phyloP scores from a whole-genome alignment of 1,284 basidiomycete genomes.

The Papiliotrema flavescens region DNA sequence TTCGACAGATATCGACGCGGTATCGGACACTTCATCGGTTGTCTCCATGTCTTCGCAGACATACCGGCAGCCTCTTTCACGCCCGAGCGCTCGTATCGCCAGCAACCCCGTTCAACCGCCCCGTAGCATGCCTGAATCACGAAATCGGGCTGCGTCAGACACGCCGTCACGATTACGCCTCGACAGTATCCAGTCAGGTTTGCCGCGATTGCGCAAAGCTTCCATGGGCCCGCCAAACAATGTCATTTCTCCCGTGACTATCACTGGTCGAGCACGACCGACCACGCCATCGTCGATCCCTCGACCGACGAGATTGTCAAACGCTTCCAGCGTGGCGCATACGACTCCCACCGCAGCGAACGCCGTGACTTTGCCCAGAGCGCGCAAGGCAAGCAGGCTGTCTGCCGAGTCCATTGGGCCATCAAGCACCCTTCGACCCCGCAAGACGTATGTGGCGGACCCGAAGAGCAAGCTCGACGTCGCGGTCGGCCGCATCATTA shows the following conservation, averaged over 20 bases:
- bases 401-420: not conserved
- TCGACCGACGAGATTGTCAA: slow-evolving; percentile 6
- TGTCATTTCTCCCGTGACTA: not conserved
- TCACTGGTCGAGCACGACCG: not conserved
- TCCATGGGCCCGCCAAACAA: not conserved
- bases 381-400: not conserved
- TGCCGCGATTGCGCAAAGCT: not conserved
- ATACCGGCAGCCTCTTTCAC: not conserved
- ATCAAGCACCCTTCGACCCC: not conserved
- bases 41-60: not conserved
- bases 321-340: not conserved
- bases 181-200: slow-evolving; percentile 1
- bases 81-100: not conserved
- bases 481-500: slow-evolving; percentile 85
- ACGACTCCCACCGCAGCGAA: not conserved
- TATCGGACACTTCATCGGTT: slow-evolving; percentile 4
- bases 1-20: not conserved
- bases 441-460: slow-evolving; percentile 74
- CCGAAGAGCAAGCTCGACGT: slow-evolving; percentile 85
- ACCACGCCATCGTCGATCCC: slow-evolving; percentile 7
- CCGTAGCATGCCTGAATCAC: not conserved
- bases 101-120: slow-evolving; percentile 7
- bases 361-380: not conserved
- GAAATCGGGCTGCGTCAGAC: slow-evolving; percentile 18
- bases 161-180: slow-evolving; percentile 12